Evolutionary conservation across 176 grass and related monocot genomes (phyloP).

Genomic region (Saccharum officinarum): DNA sequence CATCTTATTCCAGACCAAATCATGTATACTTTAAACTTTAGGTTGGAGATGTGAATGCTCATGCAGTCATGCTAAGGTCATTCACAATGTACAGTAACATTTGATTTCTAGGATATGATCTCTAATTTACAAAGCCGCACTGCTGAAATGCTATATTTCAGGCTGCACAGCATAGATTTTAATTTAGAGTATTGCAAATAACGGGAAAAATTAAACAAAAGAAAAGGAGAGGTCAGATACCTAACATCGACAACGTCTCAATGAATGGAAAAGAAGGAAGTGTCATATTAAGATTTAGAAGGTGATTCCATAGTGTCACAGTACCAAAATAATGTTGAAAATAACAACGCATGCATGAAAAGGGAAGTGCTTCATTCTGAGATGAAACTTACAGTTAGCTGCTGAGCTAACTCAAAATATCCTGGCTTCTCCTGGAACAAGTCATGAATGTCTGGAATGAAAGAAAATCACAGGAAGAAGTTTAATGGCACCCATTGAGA

Average conservation of each 20-base stretch:
- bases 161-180: background rate
- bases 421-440: conserved; percentile 72
- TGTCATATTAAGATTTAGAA: background rate
- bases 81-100: background rate
- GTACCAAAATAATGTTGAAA: background rate
- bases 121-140: background rate
- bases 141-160: background rate
- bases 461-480: conserved; percentile 29
- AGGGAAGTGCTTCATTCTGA: conserved; percentile 23
- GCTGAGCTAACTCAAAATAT: conserved; percentile 80
- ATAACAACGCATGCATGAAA: conserved; percentile 26
- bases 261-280: conserved; percentile 6
- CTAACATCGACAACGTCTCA: background rate
- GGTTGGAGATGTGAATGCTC: background rate
- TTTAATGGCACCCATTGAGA: background rate
- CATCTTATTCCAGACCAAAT: conserved; percentile 15
- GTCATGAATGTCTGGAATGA: conserved; percentile 60
- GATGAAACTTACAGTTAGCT: conserved; percentile 64
- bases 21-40: background rate
- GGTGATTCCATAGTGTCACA: background rate
- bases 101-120: background rate
- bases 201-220: background rate
- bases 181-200: background rate
- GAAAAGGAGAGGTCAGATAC: background rate
- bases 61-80: background rate